phyloP scores from a whole-genome alignment of 768 basidiomycete genomes.

The Leccinum ochraceum region DNA sequence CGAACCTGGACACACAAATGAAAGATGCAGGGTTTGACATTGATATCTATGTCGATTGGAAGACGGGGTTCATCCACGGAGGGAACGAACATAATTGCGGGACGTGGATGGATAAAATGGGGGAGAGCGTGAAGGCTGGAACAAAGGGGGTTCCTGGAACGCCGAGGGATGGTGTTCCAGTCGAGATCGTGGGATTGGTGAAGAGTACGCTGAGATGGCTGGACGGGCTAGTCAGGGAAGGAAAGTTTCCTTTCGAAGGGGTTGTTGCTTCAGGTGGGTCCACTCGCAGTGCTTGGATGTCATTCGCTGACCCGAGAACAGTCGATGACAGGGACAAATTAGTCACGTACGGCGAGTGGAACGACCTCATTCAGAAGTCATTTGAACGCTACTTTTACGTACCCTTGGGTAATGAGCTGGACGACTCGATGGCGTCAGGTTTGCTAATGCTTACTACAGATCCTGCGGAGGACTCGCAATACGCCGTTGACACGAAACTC shows the following conservation, averaged over 20 bases:
- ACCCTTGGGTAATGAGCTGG: constrained; percentile 56
- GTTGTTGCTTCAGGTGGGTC: constrained; percentile 75
- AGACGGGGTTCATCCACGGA: constrained; percentile 85
- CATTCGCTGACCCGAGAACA: constrained; percentile 31
- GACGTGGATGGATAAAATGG: constrained; percentile 99
- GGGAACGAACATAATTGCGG: constrained; percentile 88
- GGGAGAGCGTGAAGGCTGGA: constrained; percentile 86
- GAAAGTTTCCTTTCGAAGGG: constrained; percentile 88
- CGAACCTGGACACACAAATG: constrained; percentile 99
- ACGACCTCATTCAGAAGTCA: constrained; percentile 74
- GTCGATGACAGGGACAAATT: constrained; percentile 68
- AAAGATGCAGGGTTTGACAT: constrained; percentile 89
- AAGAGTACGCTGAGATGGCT: constrained; percentile 96
- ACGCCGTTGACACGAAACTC: constrained; percentile 66
- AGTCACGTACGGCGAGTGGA: constrained; percentile 92
- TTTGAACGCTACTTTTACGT: constrained; percentile 94
- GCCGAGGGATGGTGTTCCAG: constrained; percentile 91
- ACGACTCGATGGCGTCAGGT: not conserved
- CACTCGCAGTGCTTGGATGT: not conserved
- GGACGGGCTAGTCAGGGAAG: constrained; percentile 57
- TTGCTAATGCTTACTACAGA: constrained; percentile 44
- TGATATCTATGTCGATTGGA: constrained; percentile 94
- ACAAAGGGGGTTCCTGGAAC: constrained; percentile 97
- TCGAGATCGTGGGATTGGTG: constrained; percentile 92
- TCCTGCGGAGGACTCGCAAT: constrained; percentile 65